A percentile compares a stretch with the other conserved stretches of the same genome.
Evolutionary conservation across 768 basidiomycete species (phyloP).

Genomic region (Tulasnella sp.): DNA sequence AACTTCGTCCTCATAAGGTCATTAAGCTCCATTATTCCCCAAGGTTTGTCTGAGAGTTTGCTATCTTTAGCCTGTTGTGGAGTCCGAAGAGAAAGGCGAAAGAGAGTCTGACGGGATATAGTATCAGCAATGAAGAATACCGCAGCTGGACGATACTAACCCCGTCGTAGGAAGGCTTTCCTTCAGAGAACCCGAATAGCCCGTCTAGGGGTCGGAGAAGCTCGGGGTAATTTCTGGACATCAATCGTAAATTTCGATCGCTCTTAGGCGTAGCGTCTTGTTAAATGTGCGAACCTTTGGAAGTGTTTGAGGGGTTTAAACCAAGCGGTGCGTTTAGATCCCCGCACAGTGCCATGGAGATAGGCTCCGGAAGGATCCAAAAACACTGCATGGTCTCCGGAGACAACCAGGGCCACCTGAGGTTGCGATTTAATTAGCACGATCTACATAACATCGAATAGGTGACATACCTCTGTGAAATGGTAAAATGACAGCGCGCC

Average conservation of each 20-base stretch:
- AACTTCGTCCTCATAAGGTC: constrained; percentile 20
- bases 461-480: neutral
- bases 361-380: constrained; percentile 38
- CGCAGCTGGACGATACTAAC: constrained; percentile 25
- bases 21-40: neutral
- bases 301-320: neutral
- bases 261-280: no score
- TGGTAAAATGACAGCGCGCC: constrained; percentile 7
- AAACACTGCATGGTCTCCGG: constrained; percentile 29
- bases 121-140: neutral
- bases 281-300: neutral
- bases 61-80: constrained; percentile 23
- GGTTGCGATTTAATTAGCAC: neutral
- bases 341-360: constrained; percentile 26
- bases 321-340: neutral
- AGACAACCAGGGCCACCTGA: constrained; percentile 29
- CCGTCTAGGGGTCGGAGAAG: constrained; percentile 35
- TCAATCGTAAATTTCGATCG: neutral
- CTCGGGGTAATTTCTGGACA: constrained; percentile 34
- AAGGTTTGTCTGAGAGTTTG: neutral
- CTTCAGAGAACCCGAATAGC: constrained; percentile 31
- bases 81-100: constrained; percentile 37
- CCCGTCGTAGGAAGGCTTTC: constrained; percentile 29
- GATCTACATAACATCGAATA: no score
- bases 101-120: constrained; percentile 31